These are phyloP conservation scores for Phytophthora macrochlamydospora DNA, from an alignment of 352 stramenopile genomes.

Conservation along the genomic window DNA sequence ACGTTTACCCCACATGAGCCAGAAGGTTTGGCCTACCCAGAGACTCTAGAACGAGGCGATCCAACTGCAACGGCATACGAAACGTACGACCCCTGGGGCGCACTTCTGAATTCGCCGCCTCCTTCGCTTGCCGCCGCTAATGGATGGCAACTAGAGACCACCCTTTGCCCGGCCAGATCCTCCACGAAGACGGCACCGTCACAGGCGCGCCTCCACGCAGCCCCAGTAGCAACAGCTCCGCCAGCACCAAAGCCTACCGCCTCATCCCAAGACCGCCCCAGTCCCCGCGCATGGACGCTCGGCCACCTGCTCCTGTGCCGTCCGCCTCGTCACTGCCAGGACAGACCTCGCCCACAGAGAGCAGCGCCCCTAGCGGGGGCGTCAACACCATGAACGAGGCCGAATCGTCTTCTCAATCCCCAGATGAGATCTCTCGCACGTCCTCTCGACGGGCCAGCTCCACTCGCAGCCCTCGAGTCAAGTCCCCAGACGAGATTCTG, in stretches of 20 bases:
- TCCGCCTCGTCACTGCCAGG: background rate
- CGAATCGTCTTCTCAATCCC: background rate
- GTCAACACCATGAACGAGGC: background rate
- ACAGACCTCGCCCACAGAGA: background rate
- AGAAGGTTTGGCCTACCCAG: no score
- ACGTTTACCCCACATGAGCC: no score
- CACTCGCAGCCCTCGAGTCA: background rate
- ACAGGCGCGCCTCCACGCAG: background rate
- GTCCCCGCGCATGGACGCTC: background rate
- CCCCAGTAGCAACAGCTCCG: background rate
- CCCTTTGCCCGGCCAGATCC: constrained; percentile 27
- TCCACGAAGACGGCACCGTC: constrained; percentile 17
- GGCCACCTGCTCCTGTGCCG: background rate
- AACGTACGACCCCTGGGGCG: no score
- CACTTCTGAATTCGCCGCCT: no score
- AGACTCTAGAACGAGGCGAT: no score
- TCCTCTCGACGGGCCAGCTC: background rate
- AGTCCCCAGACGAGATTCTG: background rate
- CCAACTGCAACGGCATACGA: no score
- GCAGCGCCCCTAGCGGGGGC: background rate
- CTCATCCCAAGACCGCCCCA: constrained; percentile 3
- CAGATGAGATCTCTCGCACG: background rate
- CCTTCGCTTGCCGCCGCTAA: constrained; percentile 7
- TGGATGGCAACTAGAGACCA: constrained; percentile 29
- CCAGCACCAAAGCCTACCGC: constrained; percentile 1